These are phyloP conservation scores for Rhodosorus marinus DNA, from an alignment of 23 red algal genomes.

Conservation along the genomic window DNA sequence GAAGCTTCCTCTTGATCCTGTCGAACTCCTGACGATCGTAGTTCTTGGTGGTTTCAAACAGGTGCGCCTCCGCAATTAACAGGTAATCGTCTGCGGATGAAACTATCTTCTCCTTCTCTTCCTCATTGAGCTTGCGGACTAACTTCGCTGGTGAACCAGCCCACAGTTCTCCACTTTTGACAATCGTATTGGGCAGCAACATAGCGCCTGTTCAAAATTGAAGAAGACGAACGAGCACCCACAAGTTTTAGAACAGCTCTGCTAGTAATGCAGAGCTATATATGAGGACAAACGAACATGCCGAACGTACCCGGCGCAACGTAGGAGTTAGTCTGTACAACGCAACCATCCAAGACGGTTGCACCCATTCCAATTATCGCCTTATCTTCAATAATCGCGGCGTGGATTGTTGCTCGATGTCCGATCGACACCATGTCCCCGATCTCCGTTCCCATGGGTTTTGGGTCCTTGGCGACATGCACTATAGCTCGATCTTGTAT, in stretches of 20 bases:
- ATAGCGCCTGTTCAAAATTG: conserved; percentile 2
- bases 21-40: too few relatives aligned
- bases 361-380: conserved; percentile 67
- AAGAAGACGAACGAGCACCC: not conserved
- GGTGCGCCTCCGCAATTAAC: too few relatives aligned
- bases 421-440: conserved; percentile 29
- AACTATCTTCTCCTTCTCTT: conserved; percentile 19
- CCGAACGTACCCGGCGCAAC: conserved; percentile 6
- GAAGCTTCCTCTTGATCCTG: too few relatives aligned
- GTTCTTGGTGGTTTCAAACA: too few relatives aligned
- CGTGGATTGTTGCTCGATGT: conserved; percentile 26
- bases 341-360: conserved; percentile 20
- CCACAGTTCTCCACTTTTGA: not conserved
- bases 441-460: conserved; percentile 18
- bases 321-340: conserved; percentile 15
- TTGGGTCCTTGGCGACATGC: conserved; percentile 6
- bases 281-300: conserved; percentile 13
- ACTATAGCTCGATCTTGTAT: conserved; percentile 75
- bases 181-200: conserved; percentile 4
- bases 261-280: not conserved
- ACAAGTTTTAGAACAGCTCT: not conserved
- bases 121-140: conserved; percentile 18
- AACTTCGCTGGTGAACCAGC: conserved; percentile 32
- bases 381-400: conserved; percentile 29
- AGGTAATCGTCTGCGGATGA: too few relatives aligned